Conservation (phyloP, 805 yeast species). For the Ogataea haglerorum region DNA sequence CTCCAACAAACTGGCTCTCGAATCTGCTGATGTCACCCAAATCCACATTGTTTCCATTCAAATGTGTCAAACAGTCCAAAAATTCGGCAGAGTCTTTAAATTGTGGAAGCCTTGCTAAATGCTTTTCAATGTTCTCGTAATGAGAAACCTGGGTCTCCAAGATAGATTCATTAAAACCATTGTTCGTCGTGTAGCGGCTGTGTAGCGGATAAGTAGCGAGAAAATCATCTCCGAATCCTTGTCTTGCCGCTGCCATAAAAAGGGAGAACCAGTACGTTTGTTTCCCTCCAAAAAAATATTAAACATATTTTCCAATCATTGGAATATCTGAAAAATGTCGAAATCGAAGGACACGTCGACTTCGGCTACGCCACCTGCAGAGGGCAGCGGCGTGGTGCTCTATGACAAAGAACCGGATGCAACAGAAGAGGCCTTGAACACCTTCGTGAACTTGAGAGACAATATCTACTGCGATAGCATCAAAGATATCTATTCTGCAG, state of each 20-base stretch:
- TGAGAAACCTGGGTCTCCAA: slow-evolving; percentile 23
- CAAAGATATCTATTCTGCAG: slow-evolving; percentile 61
- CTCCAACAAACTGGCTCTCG: slow-evolving; percentile 2
- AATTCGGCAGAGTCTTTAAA: slow-evolving; percentile 28
- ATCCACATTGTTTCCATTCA: slow-evolving; percentile 14
- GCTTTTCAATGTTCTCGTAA: slow-evolving; percentile 26
- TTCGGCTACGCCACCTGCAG: slow-evolving; percentile 22
- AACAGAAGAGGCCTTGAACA: slow-evolving; percentile 63
- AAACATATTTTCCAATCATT: background rate
- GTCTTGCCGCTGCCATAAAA: background rate
- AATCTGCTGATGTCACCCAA: slow-evolving; percentile 12
- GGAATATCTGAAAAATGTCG: slow-evolving; percentile 3
- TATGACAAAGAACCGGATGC: slow-evolving; percentile 47
- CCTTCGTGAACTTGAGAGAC: slow-evolving; percentile 53
- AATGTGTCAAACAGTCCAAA: slow-evolving; percentile 23
- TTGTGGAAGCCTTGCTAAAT: slow-evolving; percentile 30
- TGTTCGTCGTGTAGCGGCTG: background rate
- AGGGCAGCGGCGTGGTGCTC: slow-evolving; percentile 14
- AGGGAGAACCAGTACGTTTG: background rate
- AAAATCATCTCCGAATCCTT: background rate
- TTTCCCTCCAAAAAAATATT: slow-evolving; percentile 6
- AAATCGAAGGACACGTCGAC: slow-evolving; percentile 9
- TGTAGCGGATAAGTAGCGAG: background rate
- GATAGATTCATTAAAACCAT: slow-evolving; percentile 2
- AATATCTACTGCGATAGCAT: slow-evolving; percentile 61